Evolutionary conservation across 1,284 basidiomycete species (phyloP).

Genomic region (Apiotrichum laibachii): DNA sequence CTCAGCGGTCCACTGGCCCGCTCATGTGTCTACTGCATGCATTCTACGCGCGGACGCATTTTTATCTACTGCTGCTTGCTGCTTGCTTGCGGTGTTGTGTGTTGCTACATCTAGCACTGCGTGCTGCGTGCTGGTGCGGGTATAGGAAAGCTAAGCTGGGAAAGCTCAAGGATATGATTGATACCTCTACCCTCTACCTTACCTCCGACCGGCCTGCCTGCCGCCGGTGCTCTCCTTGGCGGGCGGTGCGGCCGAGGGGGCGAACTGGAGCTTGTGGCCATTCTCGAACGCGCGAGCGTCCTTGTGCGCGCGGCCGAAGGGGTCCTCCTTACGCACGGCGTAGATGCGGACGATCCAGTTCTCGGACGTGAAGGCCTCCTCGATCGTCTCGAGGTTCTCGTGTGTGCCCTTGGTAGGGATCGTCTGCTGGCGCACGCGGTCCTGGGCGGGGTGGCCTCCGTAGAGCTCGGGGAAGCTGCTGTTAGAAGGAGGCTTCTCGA

Average conservation of each 20-base stretch:
- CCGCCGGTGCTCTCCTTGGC: not conserved
- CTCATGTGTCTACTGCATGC: not conserved
- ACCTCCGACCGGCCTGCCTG: not conserved
- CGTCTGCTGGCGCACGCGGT: slow-evolving; percentile 79
- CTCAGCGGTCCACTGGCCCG: too few relatives aligned
- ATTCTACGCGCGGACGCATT: slow-evolving; percentile 1
- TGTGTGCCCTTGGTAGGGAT: slow-evolving; percentile 69
- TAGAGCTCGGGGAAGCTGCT: slow-evolving; percentile 81
- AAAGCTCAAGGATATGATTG: too few relatives aligned
- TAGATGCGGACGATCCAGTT: slow-evolving; percentile 99
- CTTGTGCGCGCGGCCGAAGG: slow-evolving; percentile 81
- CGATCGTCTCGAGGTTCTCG: slow-evolving; percentile 71
- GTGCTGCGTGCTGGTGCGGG: too few relatives aligned
- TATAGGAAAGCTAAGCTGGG: too few relatives aligned
- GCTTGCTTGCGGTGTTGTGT: not conserved
- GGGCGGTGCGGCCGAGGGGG: not conserved
- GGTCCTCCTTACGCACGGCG: slow-evolving; percentile 91
- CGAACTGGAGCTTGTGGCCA: slow-evolving; percentile 52
- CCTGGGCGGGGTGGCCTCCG: slow-evolving; percentile 67
- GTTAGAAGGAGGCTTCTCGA: slow-evolving; percentile 1
- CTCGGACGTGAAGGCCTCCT: slow-evolving; percentile 94
- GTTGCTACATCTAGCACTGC: not conserved
- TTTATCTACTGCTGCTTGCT: not conserved
- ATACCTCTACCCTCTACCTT: too few relatives aligned
- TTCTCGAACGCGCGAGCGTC: slow-evolving; percentile 76